Conservation (phyloP, 371 early-diverging fungal species). For the Apophysomyces ossiformis region DNA sequence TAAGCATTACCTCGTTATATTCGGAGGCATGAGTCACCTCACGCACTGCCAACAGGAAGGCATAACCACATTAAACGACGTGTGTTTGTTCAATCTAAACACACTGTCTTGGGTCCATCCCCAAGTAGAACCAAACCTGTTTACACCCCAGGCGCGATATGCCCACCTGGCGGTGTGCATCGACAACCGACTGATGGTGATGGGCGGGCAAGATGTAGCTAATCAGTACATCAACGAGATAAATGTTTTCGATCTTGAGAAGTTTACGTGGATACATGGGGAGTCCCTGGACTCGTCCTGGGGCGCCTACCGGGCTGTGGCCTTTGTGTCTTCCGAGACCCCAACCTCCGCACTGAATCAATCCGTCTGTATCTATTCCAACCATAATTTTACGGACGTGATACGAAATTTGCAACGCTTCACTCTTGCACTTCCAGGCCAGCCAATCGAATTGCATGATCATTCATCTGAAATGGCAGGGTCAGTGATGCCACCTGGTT, state of each 20-base stretch:
- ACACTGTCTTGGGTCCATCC: conserved; percentile 61
- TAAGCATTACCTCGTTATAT: conserved; percentile 55
- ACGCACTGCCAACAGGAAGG: conserved; percentile 26
- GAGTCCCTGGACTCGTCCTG: conserved; percentile 66
- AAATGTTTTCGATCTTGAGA: conserved; percentile 67
- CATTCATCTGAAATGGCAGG: conserved; percentile 70
- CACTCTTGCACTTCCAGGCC: conserved; percentile 36
- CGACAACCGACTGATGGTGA: conserved; percentile 61
- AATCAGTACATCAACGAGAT: conserved; percentile 77
- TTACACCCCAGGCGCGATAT: conserved; percentile 68
- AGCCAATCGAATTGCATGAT: conserved; percentile 45
- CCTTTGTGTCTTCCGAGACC: conserved; percentile 41
- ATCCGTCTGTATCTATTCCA: conserved; percentile 72
- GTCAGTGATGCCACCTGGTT: conserved; percentile 69
- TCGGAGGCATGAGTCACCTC: conserved; percentile 68
- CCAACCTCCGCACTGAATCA: conserved; percentile 12
- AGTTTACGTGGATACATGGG: conserved; percentile 66
- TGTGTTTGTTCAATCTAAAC: conserved; percentile 64
- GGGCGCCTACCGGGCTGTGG: conserved; percentile 79
- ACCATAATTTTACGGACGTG: conserved; percentile 80
- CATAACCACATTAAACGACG: conserved; percentile 63
- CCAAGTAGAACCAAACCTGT: conserved; percentile 45
- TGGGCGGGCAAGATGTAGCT: conserved; percentile 78
- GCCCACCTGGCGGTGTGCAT: conserved; percentile 69
- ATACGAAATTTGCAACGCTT: conserved; percentile 72